These are phyloP conservation scores for Phalaenopsis equestris DNA, from an alignment of 106 monocot species.

Conservation along the genomic window DNA sequence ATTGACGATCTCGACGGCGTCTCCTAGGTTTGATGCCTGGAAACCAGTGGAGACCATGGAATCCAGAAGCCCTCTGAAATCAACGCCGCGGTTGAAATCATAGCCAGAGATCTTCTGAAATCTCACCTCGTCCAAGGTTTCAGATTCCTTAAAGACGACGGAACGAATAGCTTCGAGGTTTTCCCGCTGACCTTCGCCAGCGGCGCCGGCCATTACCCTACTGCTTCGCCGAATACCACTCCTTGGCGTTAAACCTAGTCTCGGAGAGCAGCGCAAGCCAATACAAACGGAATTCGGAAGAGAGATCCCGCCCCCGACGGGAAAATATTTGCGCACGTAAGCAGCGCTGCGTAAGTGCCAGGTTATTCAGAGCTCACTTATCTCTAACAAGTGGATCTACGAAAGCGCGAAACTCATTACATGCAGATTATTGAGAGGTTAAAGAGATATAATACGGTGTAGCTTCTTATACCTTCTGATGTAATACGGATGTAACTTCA, in stretches of 20 bases:
- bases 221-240: neutral
- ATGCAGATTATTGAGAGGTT: too few relatives aligned
- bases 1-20: conserved; percentile 71
- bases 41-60: conserved; percentile 82
- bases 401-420: too few relatives aligned
- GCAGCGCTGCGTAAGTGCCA: too few relatives aligned
- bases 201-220: conserved; percentile 3
- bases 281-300: too few relatives aligned
- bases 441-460: too few relatives aligned
- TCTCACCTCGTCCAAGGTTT: conserved; percentile 41
- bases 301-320: too few relatives aligned
- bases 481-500: too few relatives aligned
- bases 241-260: neutral
- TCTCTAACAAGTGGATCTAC: too few relatives aligned
- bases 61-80: conserved; percentile 36
- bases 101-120: conserved; percentile 65
- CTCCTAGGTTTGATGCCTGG: conserved; percentile 93
- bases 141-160: conserved; percentile 77
- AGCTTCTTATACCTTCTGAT: too few relatives aligned
- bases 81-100: conserved; percentile 73
- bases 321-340: too few relatives aligned
- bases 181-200: conserved; percentile 9
- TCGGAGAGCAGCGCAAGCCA: too few relatives aligned
- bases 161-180: conserved; percentile 48
- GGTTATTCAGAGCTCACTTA: too few relatives aligned